These are phyloP conservation scores for Metschnikowia kofuensis DNA, from an alignment of 805 yeast genomes.

Conservation along the genomic window DNA sequence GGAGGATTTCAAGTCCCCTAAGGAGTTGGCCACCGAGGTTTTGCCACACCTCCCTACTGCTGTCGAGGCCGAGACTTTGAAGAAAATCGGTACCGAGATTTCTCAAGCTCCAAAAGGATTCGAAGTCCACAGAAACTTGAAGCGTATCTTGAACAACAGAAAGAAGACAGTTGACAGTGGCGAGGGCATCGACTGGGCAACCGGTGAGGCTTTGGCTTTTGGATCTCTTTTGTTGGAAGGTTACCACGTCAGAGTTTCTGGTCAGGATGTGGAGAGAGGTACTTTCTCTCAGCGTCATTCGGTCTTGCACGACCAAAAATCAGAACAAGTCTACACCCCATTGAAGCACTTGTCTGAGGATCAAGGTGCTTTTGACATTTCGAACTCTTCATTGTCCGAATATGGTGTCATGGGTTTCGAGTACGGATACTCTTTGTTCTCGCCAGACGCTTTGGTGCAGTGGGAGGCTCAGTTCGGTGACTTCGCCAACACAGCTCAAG, in stretches of 20 bases:
- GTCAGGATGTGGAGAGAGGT: conserved; percentile 99
- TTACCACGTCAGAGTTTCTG: conserved; percentile 93
- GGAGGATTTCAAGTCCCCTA: conserved; percentile 98
- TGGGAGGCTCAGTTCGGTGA: conserved; percentile 99
- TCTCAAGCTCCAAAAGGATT: conserved; percentile 86
- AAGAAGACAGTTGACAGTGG: conserved; percentile 84
- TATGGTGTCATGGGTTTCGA: conserved; percentile 99
- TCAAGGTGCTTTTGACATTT: conserved; percentile 83
- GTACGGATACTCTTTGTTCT: conserved; percentile 96
- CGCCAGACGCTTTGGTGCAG: conserved; percentile 94
- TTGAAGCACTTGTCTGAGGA: conserved; percentile 72
- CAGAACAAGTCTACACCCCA: conserved; percentile 82
- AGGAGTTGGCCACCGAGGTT: conserved; percentile 91
- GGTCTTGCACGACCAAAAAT: conserved; percentile 91
- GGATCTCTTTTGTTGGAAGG: conserved; percentile 93
- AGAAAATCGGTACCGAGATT: conserved; percentile 72
- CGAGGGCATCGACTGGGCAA: conserved; percentile 97
- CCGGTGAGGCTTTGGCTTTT: conserved; percentile 98
- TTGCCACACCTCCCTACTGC: conserved; percentile 96
- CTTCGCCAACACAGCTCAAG: conserved; percentile 99
- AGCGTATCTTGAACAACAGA: conserved; percentile 88
- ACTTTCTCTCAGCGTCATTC: conserved; percentile 99
- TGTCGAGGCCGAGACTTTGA: conserved; percentile 65
- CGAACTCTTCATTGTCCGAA: conserved; percentile 95
- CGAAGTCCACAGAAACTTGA: conserved; percentile 90